Evolutionary conservation across 164 flowering plant genomes (phyloP).

Genomic region (Kalanchoe fedtschenkoi): DNA sequence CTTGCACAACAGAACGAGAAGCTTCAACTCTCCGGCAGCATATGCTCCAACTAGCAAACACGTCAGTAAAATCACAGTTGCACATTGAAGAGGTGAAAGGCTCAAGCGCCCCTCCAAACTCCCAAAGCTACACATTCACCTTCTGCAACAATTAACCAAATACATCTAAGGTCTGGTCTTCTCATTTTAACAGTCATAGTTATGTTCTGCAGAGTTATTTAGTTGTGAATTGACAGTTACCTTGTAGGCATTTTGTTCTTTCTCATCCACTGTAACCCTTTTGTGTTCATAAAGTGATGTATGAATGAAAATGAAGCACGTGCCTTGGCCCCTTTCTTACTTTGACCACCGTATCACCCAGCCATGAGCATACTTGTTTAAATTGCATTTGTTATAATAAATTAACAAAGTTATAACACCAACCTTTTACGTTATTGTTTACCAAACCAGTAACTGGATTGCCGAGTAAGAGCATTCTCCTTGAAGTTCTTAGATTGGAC

Average conservation of each 20-base stretch:
- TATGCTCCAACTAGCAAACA: slow-evolving; percentile 22
- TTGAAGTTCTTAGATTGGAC: too few relatives aligned
- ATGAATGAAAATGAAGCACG: background rate
- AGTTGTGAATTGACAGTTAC: too few relatives aligned
- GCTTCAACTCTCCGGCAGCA: slow-evolving; percentile 36
- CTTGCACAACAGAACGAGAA: slow-evolving; percentile 33
- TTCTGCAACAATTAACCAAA: background rate
- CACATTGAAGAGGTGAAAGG: background rate
- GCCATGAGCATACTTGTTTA: too few relatives aligned
- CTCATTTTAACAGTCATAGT: background rate
- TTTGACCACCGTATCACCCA: too few relatives aligned
- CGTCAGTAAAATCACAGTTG: background rate
- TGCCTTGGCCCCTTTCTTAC: background rate
- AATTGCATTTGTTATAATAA: too few relatives aligned
- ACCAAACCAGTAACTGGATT: too few relatives aligned
- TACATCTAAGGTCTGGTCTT: background rate
- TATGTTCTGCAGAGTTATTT: background rate
- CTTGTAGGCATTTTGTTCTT: background rate
- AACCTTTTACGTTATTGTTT: too few relatives aligned
- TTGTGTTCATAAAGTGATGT: background rate
- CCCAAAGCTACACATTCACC: background rate
- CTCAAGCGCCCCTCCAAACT: background rate
- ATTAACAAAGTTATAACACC: too few relatives aligned
- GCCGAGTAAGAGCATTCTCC: too few relatives aligned
- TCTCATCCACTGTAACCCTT: background rate